Percentiles rank a stretch among this genome's conserved stretches.
phyloP scores from a whole-genome alignment of 331 rosid species.

The Stylosanthes scabra region DNA sequence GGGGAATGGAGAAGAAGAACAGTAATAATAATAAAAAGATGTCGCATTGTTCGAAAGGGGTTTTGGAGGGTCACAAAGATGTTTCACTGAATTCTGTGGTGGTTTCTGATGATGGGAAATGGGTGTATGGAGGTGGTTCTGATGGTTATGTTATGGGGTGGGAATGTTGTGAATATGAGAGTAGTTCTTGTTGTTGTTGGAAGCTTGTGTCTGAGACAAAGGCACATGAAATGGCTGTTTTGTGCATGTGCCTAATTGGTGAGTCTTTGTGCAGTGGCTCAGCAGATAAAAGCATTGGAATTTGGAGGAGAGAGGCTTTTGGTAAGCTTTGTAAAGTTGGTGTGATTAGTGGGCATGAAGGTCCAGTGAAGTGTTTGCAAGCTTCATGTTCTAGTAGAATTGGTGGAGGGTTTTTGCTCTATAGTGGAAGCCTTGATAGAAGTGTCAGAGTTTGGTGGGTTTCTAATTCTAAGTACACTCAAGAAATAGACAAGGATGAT shows the following conservation, averaged over 20 bases:
- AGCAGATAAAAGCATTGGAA: slow-evolving; percentile 81
- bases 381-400: slow-evolving; percentile 60
- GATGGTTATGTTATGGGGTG: slow-evolving; percentile 89
- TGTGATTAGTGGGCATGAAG: slow-evolving; percentile 77
- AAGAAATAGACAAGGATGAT: slow-evolving; percentile 18
- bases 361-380: slow-evolving; percentile 94
- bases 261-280: slow-evolving; percentile 84
- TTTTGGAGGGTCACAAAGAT: slow-evolving; percentile 83
- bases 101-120: slow-evolving; percentile 83
- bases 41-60: slow-evolving; percentile 61
- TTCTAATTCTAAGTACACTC: slow-evolving; percentile 44
- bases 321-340: slow-evolving; percentile 76
- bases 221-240: slow-evolving; percentile 82
- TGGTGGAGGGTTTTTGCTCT: slow-evolving; percentile 81
- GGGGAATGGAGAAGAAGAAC: slow-evolving; percentile 63
- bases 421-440: slow-evolving; percentile 92
- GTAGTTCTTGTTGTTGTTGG: slow-evolving; percentile 40
- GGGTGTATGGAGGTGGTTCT: slow-evolving; percentile 89
- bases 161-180: slow-evolving; percentile 46
- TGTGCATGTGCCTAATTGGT: slow-evolving; percentile 72
- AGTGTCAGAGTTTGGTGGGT: slow-evolving; percentile 99
- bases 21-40: not conserved
- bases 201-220: slow-evolving; percentile 63
- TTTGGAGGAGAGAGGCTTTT: slow-evolving; percentile 78
- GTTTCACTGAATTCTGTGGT: slow-evolving; percentile 75